These are phyloP conservation scores for Nidularia sp. DNA, from an alignment of 768 basidiomycete genomes.

Conservation along the genomic window DNA sequence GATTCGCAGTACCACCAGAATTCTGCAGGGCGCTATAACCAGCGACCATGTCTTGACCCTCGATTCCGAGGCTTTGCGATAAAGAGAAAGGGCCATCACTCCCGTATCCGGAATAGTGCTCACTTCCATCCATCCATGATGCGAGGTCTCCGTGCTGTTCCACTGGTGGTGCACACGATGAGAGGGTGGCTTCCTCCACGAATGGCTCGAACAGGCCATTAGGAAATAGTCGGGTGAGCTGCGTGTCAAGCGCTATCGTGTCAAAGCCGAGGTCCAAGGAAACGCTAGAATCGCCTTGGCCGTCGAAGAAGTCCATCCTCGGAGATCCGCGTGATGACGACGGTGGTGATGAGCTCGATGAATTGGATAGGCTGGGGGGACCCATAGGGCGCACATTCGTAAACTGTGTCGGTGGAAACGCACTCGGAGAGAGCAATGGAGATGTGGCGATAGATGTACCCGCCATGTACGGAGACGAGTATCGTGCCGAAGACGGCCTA, in stretches of 20 bases:
- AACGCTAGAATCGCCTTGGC: conserved; percentile 17
- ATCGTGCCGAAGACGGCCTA: conserved; percentile 24
- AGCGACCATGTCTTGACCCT: conserved; percentile 11
- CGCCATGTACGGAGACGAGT: conserved; percentile 8
- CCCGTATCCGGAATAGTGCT: conserved; percentile 24
- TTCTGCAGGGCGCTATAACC: conserved; percentile 9
- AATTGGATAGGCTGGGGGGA: conserved; percentile 18
- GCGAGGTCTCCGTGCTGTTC: conserved; percentile 21
- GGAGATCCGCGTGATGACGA: conserved; percentile 35
- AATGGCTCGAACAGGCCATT: conserved; percentile 31
- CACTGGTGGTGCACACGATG: conserved; percentile 21
- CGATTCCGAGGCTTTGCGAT: conserved; percentile 7
- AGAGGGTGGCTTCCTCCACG: conserved; percentile 23
- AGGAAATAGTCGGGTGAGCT: conserved; percentile 29
- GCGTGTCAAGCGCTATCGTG: conserved; percentile 21
- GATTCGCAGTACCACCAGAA: background rate
- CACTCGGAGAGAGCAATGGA: background rate
- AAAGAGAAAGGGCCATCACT: conserved; percentile 16
- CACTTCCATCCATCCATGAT: conserved; percentile 30
- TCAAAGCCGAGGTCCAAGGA: conserved; percentile 28
- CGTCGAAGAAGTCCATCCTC: conserved; percentile 31
- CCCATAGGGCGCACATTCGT: background rate
- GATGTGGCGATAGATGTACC: conserved; percentile 1
- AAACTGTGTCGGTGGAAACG: background rate
- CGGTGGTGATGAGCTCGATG: conserved; percentile 28